Evolutionary conservation across 2,329 filamentous ascomycete genomes (phyloP), one percentile per base, ranked within the genome.

Genomic region (Sarocladium kiliense): DNA sequence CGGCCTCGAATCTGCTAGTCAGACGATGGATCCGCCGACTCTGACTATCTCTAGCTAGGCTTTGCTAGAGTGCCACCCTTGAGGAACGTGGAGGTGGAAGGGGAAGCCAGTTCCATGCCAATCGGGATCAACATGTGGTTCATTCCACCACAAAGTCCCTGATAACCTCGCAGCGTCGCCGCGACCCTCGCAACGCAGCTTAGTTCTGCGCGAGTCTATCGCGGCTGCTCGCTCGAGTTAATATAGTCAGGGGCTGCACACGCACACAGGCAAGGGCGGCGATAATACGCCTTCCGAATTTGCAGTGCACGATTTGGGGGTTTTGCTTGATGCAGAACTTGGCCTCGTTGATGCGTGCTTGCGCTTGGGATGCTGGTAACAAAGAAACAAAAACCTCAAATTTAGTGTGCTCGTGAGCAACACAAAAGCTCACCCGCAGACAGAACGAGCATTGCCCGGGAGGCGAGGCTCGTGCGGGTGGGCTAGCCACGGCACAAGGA

Each of bases 321-420:
- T 51, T 18, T 36, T 27, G 27, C 47, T 51, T 21, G 47, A 51
- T 36, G 47, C 25, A 27, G 25, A 27, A 51, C 30, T 36, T 21
- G 27, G 26, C 19, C 44, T 51, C 3, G 19, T 19, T 32, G 10
- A 12, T 41, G 27, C 41, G n/a, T 51, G 54, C 30, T 30, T 12
- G 36, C 37, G 30, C 26, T 36, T 62, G 65, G 66, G 68, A 69
- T 68, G 68, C 68, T 71, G 69, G 66, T 65, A 65, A 61, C 57
- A 60, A 59, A 12, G 19, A 51, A 34, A 51, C 26, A 51, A 47
- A 47, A 47, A 21, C 12, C 5, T 23, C 30, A 34, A 21, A 51
- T 25, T 34, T 60, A 64, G 61, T 55, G 65, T 67, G 64, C 54
- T 51, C 47, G 47, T 36, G 47, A 34, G 47, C 47, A 51, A 21